A percentile compares a stretch with the other conserved stretches of the same genome.
Conservation (phyloP, 179 eudicot species). For the Camellia oleifera region DNA sequence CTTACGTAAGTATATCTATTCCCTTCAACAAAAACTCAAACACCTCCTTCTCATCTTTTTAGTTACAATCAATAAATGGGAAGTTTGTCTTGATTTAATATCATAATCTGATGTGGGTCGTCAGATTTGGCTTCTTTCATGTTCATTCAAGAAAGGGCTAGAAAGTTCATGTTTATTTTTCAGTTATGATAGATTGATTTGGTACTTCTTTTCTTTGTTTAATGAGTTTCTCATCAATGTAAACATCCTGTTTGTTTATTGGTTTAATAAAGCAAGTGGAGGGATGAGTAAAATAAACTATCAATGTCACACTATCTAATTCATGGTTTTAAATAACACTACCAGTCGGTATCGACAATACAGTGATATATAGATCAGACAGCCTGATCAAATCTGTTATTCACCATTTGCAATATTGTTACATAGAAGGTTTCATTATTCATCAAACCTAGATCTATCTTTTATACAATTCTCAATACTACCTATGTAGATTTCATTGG, state of each 20-base stretch:
- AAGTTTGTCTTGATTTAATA: neutral
- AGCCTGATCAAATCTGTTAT: no score
- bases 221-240: conserved; percentile 3
- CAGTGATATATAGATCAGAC: no score
- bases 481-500: no score
- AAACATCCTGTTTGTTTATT: neutral
- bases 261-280: neutral
- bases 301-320: no score
- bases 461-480: no score
- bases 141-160: conserved; percentile 11
- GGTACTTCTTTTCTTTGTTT: conserved; percentile 4
- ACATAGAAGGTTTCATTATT: no score
- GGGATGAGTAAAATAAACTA: no score
- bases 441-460: no score
- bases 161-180: neutral
- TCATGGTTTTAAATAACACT: no score
- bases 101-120: neutral
- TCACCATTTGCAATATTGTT: no score
- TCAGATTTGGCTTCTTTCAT: neutral
- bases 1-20: conserved; percentile 30
- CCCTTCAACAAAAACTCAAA: neutral
- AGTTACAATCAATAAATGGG: neutral
- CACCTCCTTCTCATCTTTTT: neutral
- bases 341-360: no score
- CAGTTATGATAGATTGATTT: neutral